Conservation (phyloP, 441 rosid genomes). For the Bocquillonia castaneifolia region DNA sequence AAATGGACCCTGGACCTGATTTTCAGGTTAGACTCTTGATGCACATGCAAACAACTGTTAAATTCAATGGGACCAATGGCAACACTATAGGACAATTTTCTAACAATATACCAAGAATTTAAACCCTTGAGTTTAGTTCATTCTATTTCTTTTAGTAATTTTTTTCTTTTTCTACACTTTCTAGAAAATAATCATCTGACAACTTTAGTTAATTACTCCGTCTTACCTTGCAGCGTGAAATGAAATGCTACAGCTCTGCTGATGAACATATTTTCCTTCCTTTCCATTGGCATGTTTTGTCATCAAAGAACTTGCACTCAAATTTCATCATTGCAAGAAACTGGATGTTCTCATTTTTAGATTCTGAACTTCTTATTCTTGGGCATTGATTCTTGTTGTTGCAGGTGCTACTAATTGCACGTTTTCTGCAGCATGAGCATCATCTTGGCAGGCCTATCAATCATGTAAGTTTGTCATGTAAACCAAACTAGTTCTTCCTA, state of each 20-base stretch:
- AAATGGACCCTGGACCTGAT: neutral
- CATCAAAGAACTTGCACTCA: neutral
- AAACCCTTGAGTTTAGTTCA: too few relatives aligned
- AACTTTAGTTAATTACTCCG: neutral
- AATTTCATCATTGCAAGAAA: conserved; percentile 1
- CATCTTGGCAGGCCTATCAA: conserved; percentile 85
- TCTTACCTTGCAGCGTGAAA: neutral
- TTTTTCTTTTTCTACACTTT: neutral
- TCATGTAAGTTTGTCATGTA: conserved; percentile 53
- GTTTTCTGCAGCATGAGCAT: conserved; percentile 95
- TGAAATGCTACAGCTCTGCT: neutral
- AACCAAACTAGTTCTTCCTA: neutral
- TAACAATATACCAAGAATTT: too few relatives aligned
- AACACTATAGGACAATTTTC: neutral
- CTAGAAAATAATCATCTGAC: neutral
- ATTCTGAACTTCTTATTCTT: conserved; percentile 8
- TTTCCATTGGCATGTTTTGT: neutral
- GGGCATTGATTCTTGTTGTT: conserved; percentile 12
- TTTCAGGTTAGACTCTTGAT: neutral
- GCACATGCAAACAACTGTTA: too few relatives aligned
- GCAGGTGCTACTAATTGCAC: conserved; percentile 83
- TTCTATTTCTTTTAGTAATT: neutral
- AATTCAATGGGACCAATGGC: neutral
- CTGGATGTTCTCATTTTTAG: neutral
- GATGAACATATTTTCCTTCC: neutral